Conservation (phyloP, 2,329 filamentous ascomycete species). For the Talaromyces amestolkiae region DNA sequence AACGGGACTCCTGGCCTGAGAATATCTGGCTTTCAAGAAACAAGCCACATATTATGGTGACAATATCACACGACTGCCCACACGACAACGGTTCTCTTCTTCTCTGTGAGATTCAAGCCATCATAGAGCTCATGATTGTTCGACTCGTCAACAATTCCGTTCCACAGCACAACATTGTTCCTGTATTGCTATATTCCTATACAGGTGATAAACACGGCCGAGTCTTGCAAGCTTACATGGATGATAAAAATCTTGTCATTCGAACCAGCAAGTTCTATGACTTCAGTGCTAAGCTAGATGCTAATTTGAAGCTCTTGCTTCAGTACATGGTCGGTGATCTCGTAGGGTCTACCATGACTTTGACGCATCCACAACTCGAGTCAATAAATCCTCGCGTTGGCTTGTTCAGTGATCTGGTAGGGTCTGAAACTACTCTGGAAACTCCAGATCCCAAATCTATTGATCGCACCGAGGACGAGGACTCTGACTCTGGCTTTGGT, state of each 20-base stretch:
- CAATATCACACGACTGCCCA: not conserved
- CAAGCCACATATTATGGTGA: constrained; percentile 4
- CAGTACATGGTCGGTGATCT: constrained; percentile 1
- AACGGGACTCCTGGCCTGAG: not conserved
- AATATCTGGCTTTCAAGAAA: not conserved
- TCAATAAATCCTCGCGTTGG: not conserved
- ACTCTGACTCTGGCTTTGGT: too few relatives aligned
- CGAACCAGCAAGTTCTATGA: not conserved
- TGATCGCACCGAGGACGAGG: too few relatives aligned
- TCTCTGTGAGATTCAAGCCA: constrained; percentile 2
- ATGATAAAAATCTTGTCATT: not conserved
- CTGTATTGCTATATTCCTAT: not conserved
- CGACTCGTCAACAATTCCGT: not conserved
- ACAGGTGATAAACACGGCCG: not conserved
- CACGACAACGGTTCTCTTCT: not conserved
- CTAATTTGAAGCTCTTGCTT: not conserved
- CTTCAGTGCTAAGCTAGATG: not conserved
- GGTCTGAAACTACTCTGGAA: too few relatives aligned
- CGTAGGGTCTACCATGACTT: not conserved
- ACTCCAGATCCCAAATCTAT: too few relatives aligned
- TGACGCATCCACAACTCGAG: not conserved
- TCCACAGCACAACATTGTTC: constrained; percentile 6
- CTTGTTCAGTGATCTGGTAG: too few relatives aligned
- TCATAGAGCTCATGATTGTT: constrained; percentile 7
- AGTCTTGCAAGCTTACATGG: not conserved